Evolutionary conservation across 805 yeast genomes (phyloP).

Genomic region (Groenewaldozyma salmanticensis): DNA sequence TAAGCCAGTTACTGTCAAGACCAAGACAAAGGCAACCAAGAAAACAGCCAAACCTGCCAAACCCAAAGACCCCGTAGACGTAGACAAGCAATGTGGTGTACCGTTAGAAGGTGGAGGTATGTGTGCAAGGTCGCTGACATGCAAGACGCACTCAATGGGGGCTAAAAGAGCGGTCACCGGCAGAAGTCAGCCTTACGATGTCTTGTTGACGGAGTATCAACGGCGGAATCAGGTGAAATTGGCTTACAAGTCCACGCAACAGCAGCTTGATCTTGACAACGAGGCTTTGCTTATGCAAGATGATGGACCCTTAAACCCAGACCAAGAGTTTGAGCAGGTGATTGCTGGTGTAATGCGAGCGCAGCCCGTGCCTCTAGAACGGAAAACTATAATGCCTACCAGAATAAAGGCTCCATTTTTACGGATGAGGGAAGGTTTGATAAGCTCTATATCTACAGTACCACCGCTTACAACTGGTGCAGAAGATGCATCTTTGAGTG

Average conservation of each 20-base stretch:
- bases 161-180: conserved; percentile 88
- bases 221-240: conserved; percentile 78
- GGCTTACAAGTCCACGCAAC: conserved; percentile 37
- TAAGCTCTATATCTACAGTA: conserved; percentile 58
- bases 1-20: no score
- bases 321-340: conserved; percentile 85
- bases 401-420: conserved; percentile 59
- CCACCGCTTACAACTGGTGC: conserved; percentile 27
- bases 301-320: conserved; percentile 48
- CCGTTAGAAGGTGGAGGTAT: conserved; percentile 76
- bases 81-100: conserved; percentile 88
- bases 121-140: conserved; percentile 83
- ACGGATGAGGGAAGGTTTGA: conserved; percentile 82
- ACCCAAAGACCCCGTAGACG: conserved; percentile 73
- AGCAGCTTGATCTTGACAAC: conserved; percentile 26
- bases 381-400: conserved; percentile 57
- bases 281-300: conserved; percentile 20
- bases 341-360: conserved; percentile 74
- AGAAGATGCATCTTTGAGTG: not conserved
- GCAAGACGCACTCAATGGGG: conserved; percentile 93
- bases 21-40: conserved; percentile 6
- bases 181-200: conserved; percentile 79
- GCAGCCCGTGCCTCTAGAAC: conserved; percentile 69
- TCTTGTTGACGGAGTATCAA: conserved; percentile 75
- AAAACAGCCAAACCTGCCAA: conserved; percentile 33